phyloP scores from a whole-genome alignment of 1,284 basidiomycete genomes.

The Phellopilus nigrolimitatus region DNA sequence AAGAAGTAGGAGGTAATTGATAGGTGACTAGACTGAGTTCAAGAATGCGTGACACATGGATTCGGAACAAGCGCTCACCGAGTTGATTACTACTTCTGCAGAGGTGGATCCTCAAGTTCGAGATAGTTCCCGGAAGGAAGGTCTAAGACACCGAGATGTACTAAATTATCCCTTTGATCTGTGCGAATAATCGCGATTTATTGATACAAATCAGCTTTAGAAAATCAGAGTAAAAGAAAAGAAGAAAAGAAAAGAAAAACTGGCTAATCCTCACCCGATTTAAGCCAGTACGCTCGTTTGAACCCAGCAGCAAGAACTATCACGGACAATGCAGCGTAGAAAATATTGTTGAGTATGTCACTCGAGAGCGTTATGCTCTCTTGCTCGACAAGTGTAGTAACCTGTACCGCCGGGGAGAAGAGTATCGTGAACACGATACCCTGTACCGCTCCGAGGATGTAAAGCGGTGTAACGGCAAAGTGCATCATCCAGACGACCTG shows the following conservation, averaged over 20 bases:
- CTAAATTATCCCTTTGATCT: constrained; percentile 2
- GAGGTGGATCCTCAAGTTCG: constrained; percentile 8
- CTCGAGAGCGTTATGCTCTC: constrained; percentile 3
- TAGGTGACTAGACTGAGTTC: too few species aligned
- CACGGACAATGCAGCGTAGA: background rate
- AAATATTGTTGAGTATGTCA: constrained; percentile 5
- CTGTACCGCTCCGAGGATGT: background rate
- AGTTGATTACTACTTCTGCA: constrained; percentile 1
- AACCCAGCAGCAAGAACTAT: constrained; percentile 8
- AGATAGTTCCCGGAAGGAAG: constrained; percentile 2
- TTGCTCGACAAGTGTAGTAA: background rate
- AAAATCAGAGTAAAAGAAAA: background rate
- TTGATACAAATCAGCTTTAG: background rate
- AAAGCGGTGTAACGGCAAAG: background rate
- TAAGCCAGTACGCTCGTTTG: constrained; percentile 1
- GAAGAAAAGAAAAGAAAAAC: too few species aligned
- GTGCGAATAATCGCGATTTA: background rate
- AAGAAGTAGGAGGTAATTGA: too few species aligned
- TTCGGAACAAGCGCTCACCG: too few species aligned
- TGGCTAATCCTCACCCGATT: constrained; percentile 3
- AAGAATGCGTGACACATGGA: too few species aligned
- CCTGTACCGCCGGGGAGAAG: constrained; percentile 9
- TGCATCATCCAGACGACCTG: background rate
- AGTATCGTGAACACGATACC: background rate
- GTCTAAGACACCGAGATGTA: constrained; percentile 4